Evolutionary conservation across 202 grass and related monocot species (phyloP), one percentile per base, ranked within the genome.

Genomic region (Setaria italica): DNA sequence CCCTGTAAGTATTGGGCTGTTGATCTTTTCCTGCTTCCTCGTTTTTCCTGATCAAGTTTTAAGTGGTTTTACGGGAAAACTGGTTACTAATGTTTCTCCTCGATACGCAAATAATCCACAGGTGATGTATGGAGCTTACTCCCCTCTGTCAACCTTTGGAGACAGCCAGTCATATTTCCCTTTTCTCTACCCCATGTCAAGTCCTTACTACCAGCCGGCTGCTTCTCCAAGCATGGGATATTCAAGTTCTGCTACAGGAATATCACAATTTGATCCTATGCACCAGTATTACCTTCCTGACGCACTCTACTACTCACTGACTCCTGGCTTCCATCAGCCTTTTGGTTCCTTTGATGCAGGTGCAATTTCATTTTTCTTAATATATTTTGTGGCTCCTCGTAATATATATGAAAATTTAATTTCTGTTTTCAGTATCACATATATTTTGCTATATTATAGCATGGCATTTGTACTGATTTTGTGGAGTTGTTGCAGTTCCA

Each of bases 101-200:
- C 35, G 30, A 62, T 72, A 79, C 72, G 57, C 25, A 78, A 79
- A 84, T 35, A 13, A 56, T 67, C 62, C 19, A 17, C 35, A 88
- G 80, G 49, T 74, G 19, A 83, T 76, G 33, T 91, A 92, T 72
- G 90, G 90, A 64, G 77, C 90, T 47, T 95, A 91, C 86, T 91
- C 84, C 76, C 86, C 88, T 58, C 77, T 84, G 63, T 78, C 88
- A 46, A 85, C 83, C 6, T 85, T 89, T 53, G 84, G 86, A 78
- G 90, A 95, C 39, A 83, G 47, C 14, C 93, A 89, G 47, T 49
- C 83, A 50, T 95, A 95, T 70, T 77, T 80, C 41, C 74, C 92
- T 80, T 89, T 89, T 80, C 83, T 87, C 30, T 91, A 87, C 34
- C 93, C 90, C 45, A 83, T 89, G 46, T 80, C 84, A 78, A 63